Conservation (phyloP, 129 eudicot species). For the Flaveria trinervia region DNA sequence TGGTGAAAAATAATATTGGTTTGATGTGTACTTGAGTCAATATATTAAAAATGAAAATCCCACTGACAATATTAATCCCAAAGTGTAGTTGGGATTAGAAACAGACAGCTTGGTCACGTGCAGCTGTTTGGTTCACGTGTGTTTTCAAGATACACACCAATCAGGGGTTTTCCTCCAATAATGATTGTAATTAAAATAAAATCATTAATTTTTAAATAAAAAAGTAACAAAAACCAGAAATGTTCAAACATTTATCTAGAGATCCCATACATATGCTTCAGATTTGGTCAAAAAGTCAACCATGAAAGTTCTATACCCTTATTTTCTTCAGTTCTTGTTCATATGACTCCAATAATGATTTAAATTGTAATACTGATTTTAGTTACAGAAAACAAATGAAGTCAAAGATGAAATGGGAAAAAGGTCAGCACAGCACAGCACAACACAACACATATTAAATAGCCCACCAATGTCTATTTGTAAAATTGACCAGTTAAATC, state of each 20-base stretch:
- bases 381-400: background rate
- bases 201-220: background rate
- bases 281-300: conserved; percentile 36
- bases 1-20: too few relatives aligned
- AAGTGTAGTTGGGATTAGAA: conserved; percentile 32
- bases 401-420: background rate
- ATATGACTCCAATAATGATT: conserved; percentile 11
- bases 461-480: background rate
- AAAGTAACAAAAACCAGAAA: background rate
- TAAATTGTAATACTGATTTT: background rate
- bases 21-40: too few relatives aligned
- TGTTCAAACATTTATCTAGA: conserved; percentile 20
- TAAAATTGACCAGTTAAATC: background rate
- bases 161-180: too few relatives aligned
- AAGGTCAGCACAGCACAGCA: conserved; percentile 19
- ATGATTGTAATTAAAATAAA: background rate
- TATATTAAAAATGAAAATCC: background rate
- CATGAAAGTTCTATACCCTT: conserved; percentile 22
- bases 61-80: conserved; percentile 30
- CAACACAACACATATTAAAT: background rate
- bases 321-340: background rate
- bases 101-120: conserved; percentile 48
- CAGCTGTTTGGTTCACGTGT: conserved; percentile 30
- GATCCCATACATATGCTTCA: conserved; percentile 28
- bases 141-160: conserved; percentile 2